Evolutionary conservation across 2,329 filamentous ascomycete genomes (phyloP).

Genomic region (Mycogone perniciosa): DNA sequence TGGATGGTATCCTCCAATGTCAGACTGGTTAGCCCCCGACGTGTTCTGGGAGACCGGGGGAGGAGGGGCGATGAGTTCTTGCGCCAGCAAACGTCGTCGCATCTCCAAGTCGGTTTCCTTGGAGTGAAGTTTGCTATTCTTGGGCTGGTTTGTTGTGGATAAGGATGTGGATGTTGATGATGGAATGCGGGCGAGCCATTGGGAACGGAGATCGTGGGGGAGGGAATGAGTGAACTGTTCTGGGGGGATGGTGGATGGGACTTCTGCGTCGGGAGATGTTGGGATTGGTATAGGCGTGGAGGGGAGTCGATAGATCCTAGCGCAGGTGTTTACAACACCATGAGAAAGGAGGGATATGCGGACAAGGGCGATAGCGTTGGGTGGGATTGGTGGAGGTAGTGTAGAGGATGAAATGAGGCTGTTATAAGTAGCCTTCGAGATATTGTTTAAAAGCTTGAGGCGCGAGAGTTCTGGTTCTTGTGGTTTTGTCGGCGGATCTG

Average conservation of each 20-base stretch:
- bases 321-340: constrained; percentile 64
- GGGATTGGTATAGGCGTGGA: constrained; percentile 20
- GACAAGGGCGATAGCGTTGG: constrained; percentile 50
- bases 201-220: constrained; percentile 48
- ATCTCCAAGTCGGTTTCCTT: constrained; percentile 26
- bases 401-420: constrained; percentile 19
- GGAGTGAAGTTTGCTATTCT: neutral
- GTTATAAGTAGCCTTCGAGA: constrained; percentile 27
- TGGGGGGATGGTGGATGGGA: constrained; percentile 39
- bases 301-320: constrained; percentile 81
- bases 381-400: constrained; percentile 21
- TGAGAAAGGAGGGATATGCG: constrained; percentile 61
- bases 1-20: constrained; percentile 54
- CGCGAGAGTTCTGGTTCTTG: neutral
- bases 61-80: constrained; percentile 39
- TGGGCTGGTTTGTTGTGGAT: neutral
- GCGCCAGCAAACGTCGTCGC: constrained; percentile 40
- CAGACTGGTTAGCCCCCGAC: constrained; percentile 29
- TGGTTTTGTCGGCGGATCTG: neutral
- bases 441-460: constrained; percentile 18
- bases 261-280: constrained; percentile 33
- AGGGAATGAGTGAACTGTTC: constrained; percentile 21
- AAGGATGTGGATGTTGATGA: constrained; percentile 4
- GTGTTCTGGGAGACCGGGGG: constrained; percentile 19
- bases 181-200: constrained; percentile 62